Conservation (phyloP, 1,139 yeast species). For the Eremothecium sinecaudum region DNA sequence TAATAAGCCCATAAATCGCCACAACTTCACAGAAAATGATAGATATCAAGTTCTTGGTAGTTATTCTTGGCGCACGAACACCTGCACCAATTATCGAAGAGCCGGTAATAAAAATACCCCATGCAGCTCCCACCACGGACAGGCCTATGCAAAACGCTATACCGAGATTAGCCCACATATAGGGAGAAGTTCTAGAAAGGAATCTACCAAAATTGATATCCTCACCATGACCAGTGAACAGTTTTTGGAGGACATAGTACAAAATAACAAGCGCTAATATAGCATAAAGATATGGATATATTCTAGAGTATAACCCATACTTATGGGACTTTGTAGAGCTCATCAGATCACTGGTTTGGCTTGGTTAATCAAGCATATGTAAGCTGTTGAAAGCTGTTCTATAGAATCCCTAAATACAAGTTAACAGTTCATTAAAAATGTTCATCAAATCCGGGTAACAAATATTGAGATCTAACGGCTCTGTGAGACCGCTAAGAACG, state of each 20-base stretch:
- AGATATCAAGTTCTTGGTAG: conserved; percentile 91
- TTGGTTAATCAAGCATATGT: no score
- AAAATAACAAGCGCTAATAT: conserved; percentile 13
- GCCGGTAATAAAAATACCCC: conserved; percentile 98
- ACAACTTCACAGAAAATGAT: conserved; percentile 99
- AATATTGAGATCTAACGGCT: no score
- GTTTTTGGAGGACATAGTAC: conserved; percentile 43
- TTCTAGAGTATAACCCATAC: not conserved
- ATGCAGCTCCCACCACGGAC: conserved; percentile 95
- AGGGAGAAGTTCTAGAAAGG: conserved; percentile 79
- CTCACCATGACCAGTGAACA: conserved; percentile 89
- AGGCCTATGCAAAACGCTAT: conserved; percentile 89
- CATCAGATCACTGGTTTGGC: no score
- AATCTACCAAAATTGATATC: conserved; percentile 84
- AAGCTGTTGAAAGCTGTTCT: no score
- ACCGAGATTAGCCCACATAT: conserved; percentile 94
- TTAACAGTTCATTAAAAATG: no score
- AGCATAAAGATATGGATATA: not conserved
- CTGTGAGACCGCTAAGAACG: no score
- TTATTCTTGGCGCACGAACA: conserved; percentile 92
- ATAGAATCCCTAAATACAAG: no score
- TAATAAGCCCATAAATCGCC: conserved; percentile 94
- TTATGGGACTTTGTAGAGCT: not conserved
- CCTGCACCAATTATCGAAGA: conserved; percentile 95
- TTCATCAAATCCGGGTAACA: not conserved